phyloP scores from a whole-genome alignment of 1,139 yeast genomes.

The Geotrichum reessii region DNA sequence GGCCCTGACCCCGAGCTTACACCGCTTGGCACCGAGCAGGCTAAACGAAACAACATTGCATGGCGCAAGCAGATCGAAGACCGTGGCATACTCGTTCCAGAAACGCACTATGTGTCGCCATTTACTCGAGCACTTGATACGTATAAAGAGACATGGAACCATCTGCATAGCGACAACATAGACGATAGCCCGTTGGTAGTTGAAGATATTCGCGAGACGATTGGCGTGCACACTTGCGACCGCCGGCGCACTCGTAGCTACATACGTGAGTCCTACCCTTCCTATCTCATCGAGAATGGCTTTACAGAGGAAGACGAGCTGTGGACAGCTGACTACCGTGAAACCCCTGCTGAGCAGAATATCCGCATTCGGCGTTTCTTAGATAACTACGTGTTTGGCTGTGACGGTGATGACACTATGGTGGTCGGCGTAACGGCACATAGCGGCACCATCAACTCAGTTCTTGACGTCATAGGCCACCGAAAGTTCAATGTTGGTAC shows the following conservation, averaged over 20 bases:
- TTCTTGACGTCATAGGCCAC: slow-evolving; percentile 50
- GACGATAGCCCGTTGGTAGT: slow-evolving; percentile 32
- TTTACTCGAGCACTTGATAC: slow-evolving; percentile 59
- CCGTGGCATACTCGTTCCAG: slow-evolving; percentile 50
- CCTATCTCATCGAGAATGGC: slow-evolving; percentile 38
- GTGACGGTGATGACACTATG: slow-evolving; percentile 31
- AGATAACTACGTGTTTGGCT: slow-evolving; percentile 41
- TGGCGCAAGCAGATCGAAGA: slow-evolving; percentile 36
- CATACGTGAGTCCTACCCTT: slow-evolving; percentile 39
- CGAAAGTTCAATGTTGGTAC: slow-evolving; percentile 52
- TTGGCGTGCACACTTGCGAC: slow-evolving; percentile 66
- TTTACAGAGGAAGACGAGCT: slow-evolving; percentile 48
- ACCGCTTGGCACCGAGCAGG: slow-evolving; percentile 51
- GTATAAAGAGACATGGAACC: slow-evolving; percentile 52
- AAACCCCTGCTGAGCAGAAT: slow-evolving; percentile 46
- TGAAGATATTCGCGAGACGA: slow-evolving; percentile 60
- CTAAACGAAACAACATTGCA: slow-evolving; percentile 38
- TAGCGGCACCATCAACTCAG: slow-evolving; percentile 54
- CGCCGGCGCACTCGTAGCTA: slow-evolving; percentile 44
- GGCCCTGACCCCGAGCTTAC: slow-evolving; percentile 68
- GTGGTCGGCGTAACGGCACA: slow-evolving; percentile 51
- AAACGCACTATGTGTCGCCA: slow-evolving; percentile 56
- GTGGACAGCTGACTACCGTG: slow-evolving; percentile 42
- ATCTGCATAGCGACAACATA: background rate
- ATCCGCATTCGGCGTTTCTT: slow-evolving; percentile 47